Percentiles rank a stretch among this genome's conserved stretches.
phyloP scores from a whole-genome alignment of 768 basidiomycete genomes.

The Mycena capillaripes region DNA sequence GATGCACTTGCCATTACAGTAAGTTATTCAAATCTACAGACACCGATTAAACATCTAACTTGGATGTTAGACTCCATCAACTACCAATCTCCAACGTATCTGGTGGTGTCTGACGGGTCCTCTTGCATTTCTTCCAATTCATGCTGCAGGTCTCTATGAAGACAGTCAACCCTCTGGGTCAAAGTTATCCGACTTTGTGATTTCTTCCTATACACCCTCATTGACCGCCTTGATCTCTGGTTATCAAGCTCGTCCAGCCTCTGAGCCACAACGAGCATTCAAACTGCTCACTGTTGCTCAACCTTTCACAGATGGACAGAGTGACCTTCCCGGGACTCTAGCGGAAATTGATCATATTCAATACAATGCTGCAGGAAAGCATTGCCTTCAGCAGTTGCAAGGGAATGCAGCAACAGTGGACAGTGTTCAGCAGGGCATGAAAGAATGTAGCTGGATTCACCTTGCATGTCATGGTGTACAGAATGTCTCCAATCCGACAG shows the following conservation, averaged over 20 bases:
- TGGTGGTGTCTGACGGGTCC: constrained; percentile 48
- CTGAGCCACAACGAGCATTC: neutral
- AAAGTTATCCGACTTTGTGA: constrained; percentile 38
- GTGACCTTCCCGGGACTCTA: constrained; percentile 26
- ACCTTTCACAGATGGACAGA: constrained; percentile 30
- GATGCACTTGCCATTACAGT: constrained; percentile 6
- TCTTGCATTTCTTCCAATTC: constrained; percentile 47
- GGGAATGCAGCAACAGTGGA: constrained; percentile 31
- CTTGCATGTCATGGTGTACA: constrained; percentile 56
- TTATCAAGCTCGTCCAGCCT: neutral
- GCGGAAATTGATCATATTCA: constrained; percentile 34
- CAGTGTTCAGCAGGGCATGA: constrained; percentile 29
- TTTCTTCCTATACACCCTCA: constrained; percentile 49
- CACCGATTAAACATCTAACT: constrained; percentile 44
- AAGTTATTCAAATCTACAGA: constrained; percentile 31
- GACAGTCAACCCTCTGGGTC: neutral
- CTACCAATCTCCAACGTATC: neutral
- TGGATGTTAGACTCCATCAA: neutral
- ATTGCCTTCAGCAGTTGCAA: constrained; percentile 4
- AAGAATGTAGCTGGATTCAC: constrained; percentile 47
- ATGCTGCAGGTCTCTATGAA: constrained; percentile 49
- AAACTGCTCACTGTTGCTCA: constrained; percentile 32
- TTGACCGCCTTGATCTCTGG: constrained; percentile 33
- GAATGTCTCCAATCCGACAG: constrained; percentile 41
- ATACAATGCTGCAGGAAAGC: neutral